These are phyloP conservation scores for Cordyceps fumosorosea DNA, from an alignment of 2,329 filamentous ascomycete genomes.

Conservation along the genomic window DNA sequence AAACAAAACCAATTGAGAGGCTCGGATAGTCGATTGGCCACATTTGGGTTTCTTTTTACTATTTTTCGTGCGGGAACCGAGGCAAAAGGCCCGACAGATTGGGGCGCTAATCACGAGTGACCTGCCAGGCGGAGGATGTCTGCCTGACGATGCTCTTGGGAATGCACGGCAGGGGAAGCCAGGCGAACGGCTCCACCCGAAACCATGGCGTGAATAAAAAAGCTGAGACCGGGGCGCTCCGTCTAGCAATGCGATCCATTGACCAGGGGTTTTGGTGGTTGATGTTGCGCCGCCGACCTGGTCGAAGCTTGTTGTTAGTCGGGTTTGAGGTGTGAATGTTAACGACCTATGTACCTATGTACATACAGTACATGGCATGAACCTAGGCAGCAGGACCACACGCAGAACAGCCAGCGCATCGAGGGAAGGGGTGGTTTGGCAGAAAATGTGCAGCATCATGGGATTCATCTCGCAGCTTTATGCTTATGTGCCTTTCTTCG, in stretches of 20 bases:
- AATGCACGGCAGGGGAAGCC: neutral
- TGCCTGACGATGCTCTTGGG: constrained; percentile 10
- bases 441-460: neutral
- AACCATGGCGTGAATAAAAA: neutral
- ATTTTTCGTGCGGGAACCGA: neutral
- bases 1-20: constrained; percentile 1
- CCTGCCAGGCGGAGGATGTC: constrained; percentile 2
- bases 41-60: neutral
- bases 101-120: constrained; percentile 12
- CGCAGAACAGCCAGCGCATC: neutral
- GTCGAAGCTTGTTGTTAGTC: neutral
- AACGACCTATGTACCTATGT: no score
- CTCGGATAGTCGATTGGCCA: neutral
- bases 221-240: neutral
- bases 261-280: neutral
- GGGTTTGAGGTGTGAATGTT: neutral
- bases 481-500: neutral
- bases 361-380: no score
- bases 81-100: neutral
- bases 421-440: neutral
- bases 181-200: neutral
- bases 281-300: neutral
- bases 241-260: neutral
- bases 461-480: neutral
- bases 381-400: constrained; percentile 1